Percentiles rank a stretch among this genome's conserved stretches.
phyloP scores from a whole-genome alignment of 306 rosid genomes.

The Cucurbita pepo region DNA sequence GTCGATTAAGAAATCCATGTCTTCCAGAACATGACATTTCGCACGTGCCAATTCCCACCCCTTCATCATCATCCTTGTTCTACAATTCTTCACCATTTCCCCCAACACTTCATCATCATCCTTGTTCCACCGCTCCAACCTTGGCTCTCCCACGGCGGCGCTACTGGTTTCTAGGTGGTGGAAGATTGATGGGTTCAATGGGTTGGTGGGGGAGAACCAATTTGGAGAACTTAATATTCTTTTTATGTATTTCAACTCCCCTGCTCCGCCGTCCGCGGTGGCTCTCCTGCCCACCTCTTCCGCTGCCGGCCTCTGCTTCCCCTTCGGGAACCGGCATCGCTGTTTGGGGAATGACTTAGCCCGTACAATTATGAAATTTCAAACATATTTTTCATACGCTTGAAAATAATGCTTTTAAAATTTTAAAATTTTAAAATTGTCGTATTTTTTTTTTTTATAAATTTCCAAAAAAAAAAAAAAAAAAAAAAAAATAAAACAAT shows the following conservation, averaged over 20 bases:
- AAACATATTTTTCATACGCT: no score
- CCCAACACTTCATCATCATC: background rate
- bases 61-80: background rate
- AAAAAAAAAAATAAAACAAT: no score
- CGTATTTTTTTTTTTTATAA: no score
- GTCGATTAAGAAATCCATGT: background rate
- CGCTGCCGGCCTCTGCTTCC: background rate
- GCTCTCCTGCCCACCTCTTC: conserved; percentile 1
- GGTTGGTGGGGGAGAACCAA: background rate
- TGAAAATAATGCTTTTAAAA: no score
- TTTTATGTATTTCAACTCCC: conserved; percentile 34
- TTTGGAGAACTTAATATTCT: conserved; percentile 11
- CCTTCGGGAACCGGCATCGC: background rate
- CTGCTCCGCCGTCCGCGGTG: conserved; percentile 14
- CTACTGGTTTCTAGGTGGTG: background rate
- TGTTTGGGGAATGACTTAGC: background rate
- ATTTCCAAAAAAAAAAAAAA: no score
- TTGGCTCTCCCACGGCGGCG: background rate
- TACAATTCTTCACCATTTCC: background rate
- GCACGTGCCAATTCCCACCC: background rate
- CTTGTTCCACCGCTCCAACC: background rate
- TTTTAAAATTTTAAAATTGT: no score
- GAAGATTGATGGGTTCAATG: background rate
- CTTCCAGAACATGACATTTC: background rate
- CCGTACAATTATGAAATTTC: background rate